phyloP scores from a whole-genome alignment of 2,329 filamentous ascomycete species.

The Neopestalotiopsis clavispora region DNA sequence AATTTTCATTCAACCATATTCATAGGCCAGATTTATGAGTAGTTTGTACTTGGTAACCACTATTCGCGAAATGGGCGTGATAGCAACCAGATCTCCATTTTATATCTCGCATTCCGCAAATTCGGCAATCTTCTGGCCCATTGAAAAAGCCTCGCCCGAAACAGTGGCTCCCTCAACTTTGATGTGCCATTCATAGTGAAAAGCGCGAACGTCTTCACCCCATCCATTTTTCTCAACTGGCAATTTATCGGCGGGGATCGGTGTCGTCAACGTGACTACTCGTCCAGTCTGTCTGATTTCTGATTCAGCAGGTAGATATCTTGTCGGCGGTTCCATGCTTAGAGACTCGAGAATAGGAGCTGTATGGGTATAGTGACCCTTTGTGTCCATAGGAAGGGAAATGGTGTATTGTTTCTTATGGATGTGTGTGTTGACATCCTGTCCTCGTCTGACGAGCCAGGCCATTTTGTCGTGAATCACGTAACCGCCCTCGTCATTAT shows the following conservation, averaged over 20 bases:
- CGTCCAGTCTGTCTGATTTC: neutral
- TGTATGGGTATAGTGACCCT: neutral
- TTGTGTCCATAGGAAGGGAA: neutral
- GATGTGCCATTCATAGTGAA: neutral
- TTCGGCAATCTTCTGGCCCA: neutral
- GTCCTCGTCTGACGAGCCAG: neutral
- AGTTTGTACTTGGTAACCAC: too few relatives aligned
- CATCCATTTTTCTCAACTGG: neutral
- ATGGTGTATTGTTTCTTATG: neutral
- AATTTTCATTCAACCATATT: too few relatives aligned
- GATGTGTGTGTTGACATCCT: neutral
- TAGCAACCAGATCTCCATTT: neutral
- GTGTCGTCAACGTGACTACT: neutral
- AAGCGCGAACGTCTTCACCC: neutral
- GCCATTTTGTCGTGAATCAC: neutral
- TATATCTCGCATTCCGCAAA: neutral
- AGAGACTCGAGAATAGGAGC: neutral
- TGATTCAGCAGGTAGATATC: neutral
- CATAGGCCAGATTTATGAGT: too few relatives aligned
- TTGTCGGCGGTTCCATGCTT: neutral
- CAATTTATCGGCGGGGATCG: neutral
- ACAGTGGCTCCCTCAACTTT: slow-evolving; percentile 1
- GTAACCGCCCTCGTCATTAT: neutral
- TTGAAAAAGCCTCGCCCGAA: neutral
- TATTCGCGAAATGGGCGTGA: too few relatives aligned